These are phyloP conservation scores for Nitzschia sp. DNA, from an alignment of 108 stramenopile species.

Conservation along the genomic window DNA sequence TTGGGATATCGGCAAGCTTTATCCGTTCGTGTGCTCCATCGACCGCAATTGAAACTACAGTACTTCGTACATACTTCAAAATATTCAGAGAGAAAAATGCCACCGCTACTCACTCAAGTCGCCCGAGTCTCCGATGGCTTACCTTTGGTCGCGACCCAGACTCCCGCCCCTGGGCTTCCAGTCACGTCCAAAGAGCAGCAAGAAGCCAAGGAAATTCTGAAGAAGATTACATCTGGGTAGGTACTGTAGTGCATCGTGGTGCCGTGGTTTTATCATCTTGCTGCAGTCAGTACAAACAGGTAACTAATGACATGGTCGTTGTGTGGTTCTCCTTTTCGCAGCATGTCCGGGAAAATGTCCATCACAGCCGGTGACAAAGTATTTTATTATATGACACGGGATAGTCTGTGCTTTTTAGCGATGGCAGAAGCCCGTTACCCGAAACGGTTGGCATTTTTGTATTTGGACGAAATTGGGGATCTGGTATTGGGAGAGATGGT, in stretches of 20 bases:
- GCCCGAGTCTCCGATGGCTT: constrained; percentile 85
- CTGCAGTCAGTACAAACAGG: too few relatives aligned
- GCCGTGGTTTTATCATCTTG: too few relatives aligned
- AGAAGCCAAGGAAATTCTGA: constrained; percentile 71
- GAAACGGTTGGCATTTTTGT: constrained; percentile 95
- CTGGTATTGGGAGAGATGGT: constrained; percentile 79
- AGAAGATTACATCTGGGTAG: constrained; percentile 52
- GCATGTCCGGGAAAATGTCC: constrained; percentile 56
- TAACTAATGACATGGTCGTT: too few relatives aligned
- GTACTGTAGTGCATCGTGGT: constrained; percentile 6
- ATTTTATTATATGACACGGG: constrained; percentile 90
- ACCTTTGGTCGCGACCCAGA: constrained; percentile 77
- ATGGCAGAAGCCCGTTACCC: constrained; percentile 88
- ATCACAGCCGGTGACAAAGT: constrained; percentile 61
- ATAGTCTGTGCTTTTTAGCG: constrained; percentile 72
- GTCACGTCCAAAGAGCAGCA: constrained; percentile 71
- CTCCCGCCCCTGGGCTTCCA: constrained; percentile 48
- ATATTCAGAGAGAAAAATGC: constrained; percentile 46
- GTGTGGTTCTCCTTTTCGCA: neutral
- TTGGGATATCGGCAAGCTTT: too few relatives aligned
- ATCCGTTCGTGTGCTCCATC: too few relatives aligned
- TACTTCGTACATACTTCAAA: neutral
- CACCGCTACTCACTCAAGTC: constrained; percentile 86
- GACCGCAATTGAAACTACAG: too few relatives aligned
- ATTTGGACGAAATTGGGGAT: constrained; percentile 92